phyloP scores from a whole-genome alignment of 2,329 filamentous ascomycete genomes.

The Penicillium sp. region DNA sequence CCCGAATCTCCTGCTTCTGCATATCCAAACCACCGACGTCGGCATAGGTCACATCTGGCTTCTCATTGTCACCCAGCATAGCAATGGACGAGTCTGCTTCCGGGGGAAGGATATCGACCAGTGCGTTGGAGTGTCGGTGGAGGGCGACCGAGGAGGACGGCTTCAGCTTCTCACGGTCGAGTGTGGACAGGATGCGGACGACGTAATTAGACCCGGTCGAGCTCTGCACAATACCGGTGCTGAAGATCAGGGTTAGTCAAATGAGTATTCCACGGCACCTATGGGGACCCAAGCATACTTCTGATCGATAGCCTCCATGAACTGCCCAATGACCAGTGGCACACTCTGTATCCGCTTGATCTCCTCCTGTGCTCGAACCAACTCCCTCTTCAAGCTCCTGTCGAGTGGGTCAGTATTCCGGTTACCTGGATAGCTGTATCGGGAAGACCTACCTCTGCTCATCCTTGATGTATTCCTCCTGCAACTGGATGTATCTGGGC shows the following conservation, averaged over 20 bases:
- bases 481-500: conserved; percentile 80
- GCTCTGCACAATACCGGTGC: conserved; percentile 96
- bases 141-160: conserved; percentile 95
- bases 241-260: conserved; percentile 34
- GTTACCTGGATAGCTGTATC: not conserved
- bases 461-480: conserved; percentile 99
- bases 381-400: conserved; percentile 91
- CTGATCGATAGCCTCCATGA: conserved; percentile 99
- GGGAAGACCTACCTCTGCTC: conserved; percentile 68
- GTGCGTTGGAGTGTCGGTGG: conserved; percentile 95
- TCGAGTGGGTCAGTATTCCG: conserved; percentile 11
- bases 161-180: conserved; percentile 97
- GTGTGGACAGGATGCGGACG: conserved; percentile 93
- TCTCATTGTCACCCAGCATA: conserved; percentile 94
- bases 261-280: conserved; percentile 7
- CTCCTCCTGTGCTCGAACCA: conserved; percentile 95
- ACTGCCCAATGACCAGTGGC: conserved; percentile 94
- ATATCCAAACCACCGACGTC: conserved; percentile 97
- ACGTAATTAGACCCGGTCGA: conserved; percentile 99
- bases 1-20: conserved; percentile 99
- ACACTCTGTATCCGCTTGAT: conserved; percentile 99
- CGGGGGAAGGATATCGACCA: conserved; percentile 97
- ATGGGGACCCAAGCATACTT: conserved; percentile 58
- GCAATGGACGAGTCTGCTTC: conserved; percentile 98
- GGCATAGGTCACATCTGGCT: conserved; percentile 95